Evolutionary conservation across 1,284 basidiomycete genomes (phyloP), one percentile per base, ranked within the genome.

Genomic region (Trametes polyzona): DNA sequence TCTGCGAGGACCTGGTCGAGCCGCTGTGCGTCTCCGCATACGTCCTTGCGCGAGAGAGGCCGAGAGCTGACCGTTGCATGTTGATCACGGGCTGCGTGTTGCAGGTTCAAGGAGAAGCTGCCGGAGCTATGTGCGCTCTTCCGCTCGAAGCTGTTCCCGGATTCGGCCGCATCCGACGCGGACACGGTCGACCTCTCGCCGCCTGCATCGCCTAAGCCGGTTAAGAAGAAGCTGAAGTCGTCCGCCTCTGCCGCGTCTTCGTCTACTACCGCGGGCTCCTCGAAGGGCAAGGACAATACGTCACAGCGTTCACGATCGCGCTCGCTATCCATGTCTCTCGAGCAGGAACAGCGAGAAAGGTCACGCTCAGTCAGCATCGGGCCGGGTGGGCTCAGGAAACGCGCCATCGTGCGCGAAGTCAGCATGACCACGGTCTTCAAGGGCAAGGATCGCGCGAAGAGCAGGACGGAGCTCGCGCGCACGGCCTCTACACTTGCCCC

Each of bases 381-480:
- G 58, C 69, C 75, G 58, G 63, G 69, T 0, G 60, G 70, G 39
- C 73, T 80, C 65, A 59, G 62, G 46, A 82, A 81, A 60, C 76
- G 79, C 8, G 70, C 78, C 4, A 69, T 89, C 17, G 82, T 78
- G 54, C 78, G 85, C 30, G 88, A 90, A 69, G 77, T 90, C 61
- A 89, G 85, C 71, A 90, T 90, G 88, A 84, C 83, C 12, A 80
- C 84, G 23, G 80, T 73, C 21, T 88, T 90, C 73, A 87, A 83
- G 65, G 63, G 64, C 40, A 70, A 68, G 53, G 48, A 47, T n/a
- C 63, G 55, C 55, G 46, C 47, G 37, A 63, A 58, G 55, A 54
- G 40, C 41, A 62, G 56, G 46, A 48, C 35, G 71, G 85, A 82
- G 65, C 56, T 62, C 35, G 63, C 55, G 61, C 49, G 52, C 41